A percentile compares a stretch with the other conserved stretches of the same genome.
phyloP scores from a whole-genome alignment of 768 basidiomycete genomes.

The Phlebiopsis flavidoalba region DNA sequence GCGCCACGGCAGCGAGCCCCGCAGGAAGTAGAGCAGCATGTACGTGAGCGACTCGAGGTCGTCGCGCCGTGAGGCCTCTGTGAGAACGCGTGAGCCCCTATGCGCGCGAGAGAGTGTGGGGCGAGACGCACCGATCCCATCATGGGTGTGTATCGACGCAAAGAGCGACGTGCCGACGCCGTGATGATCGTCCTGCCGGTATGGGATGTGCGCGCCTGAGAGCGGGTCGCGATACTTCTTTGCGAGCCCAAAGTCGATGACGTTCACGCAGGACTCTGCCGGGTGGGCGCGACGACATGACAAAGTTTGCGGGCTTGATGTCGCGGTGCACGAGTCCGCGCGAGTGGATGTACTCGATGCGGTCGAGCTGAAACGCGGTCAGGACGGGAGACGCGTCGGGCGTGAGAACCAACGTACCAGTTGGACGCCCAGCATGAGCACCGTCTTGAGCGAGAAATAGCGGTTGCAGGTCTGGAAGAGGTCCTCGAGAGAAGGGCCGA shows the following conservation, averaged over 20 bases:
- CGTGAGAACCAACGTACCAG: conserved; percentile 50
- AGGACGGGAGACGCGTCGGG: not conserved
- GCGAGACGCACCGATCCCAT: conserved; percentile 57
- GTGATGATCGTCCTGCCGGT: conserved; percentile 68
- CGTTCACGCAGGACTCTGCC: conserved; percentile 69
- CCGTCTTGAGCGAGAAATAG: conserved; percentile 92
- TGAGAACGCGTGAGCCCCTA: conserved; percentile 7
- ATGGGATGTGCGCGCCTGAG: conserved; percentile 65
- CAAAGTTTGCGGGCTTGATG: conserved; percentile 98
- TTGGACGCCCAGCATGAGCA: conserved; percentile 90
- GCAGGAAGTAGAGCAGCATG: conserved; percentile 79
- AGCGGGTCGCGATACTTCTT: conserved; percentile 69
- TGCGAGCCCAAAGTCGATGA: conserved; percentile 85
- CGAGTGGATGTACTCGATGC: conserved; percentile 95
- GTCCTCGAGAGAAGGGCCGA: conserved; percentile 87
- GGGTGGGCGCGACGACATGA: conserved; percentile 84
- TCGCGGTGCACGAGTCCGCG: conserved; percentile 94
- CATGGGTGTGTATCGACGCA: conserved; percentile 69
- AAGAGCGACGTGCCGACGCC: conserved; percentile 78
- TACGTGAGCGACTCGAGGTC: conserved; percentile 79
- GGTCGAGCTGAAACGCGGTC: conserved; percentile 64
- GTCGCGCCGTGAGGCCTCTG: conserved; percentile 73
- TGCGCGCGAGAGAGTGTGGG: no score
- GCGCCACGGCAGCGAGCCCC: conserved; percentile 75
- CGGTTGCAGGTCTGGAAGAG: conserved; percentile 87